Base-by-base conservation (phyloP, 257 asterid genomes). In the Ophiorrhiza pumila region DNA sequence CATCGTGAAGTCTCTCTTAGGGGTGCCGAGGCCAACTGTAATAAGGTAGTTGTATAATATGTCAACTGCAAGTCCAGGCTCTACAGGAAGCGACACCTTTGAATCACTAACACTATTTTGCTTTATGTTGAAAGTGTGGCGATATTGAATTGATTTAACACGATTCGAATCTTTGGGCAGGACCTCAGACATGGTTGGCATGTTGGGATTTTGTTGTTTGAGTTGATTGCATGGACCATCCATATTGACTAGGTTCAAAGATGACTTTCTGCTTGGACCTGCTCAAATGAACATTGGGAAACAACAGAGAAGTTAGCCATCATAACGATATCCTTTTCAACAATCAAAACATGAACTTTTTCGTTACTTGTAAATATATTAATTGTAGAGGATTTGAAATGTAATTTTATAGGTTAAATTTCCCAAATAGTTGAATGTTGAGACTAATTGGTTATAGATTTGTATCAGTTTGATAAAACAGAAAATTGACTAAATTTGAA, bases 21-120 rank as follows among this genome's bases (percentile, higher is more conserved):
- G 97, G 20, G 88, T 85, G 15, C 98, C 97, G 1, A 93, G 84
- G 58, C 95, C 93, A 0, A 93, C 31, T 27, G 77, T 67, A 18
- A 87, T 91, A 1, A 93, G 18, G 84, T 93, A 93, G 82, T 90
- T 84, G 6, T 86, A n/a, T n/a, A n/a, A 89, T 0, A 90, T 72
- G 65, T 86, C 87, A 7, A 84, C 50, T 13, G 93, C 65, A 20
- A 31, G 57, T 13, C 95, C 96, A 0, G 66, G 71, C 45, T 85
- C 77, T 23, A 75, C 91, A 0, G 96, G 93, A 56, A 91, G 75
- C 59, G 14, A 60, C 25, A 71, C 65, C 50, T 80, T 77, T n/a
- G 81, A 68, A 47, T 37, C 76, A 14, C 45, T 65, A 2, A 62
- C n/a, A 5, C 47, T 31, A 45, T 47, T 49, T 37, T 47, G 53